Base-by-base conservation (phyloP, 148 eudicot genomes). In the Chenopodium berlandieri region DNA sequence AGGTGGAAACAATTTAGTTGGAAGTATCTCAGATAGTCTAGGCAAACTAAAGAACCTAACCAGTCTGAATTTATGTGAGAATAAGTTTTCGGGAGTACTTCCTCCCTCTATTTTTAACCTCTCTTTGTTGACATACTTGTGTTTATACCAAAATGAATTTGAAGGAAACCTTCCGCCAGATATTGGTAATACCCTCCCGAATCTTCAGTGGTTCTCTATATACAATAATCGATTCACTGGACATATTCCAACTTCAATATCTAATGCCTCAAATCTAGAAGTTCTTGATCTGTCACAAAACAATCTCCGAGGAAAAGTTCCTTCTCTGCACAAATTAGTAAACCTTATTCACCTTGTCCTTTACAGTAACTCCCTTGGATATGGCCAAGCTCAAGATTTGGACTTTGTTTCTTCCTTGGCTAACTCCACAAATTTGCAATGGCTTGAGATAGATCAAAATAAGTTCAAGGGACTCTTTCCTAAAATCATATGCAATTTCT, bases 401-500 rank as follows among this genome's bases (percentile, higher is more conserved):
- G 25, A 37, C 4, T 89, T 88, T 31, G n/a, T 89, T 20, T 62
- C 78, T 3, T 80, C 89, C 12, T 79, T 89, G 9, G 67, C 58
- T 54, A 88, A 89, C 58, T 80, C 85, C 52, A 84, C 79, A 40
- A 68, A 0, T 7, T 80, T 88, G 27, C 13, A 22, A 7, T 0
- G 0, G 0, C 9, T 90, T 32, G 63, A 19, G 10, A 17, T 88
- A 44, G 12, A 20, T n/a, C 0, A 0, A 4, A 88, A 90, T 50
- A 27, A 52, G 25, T 83, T 88, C 76, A 79, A 81, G 25, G 91
- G 90, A 56, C 37, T 0, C 2, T 69, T 89, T 58, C 90, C 91
- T 22, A 44, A 9, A 54, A 66, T 79, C 17, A 30, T 89, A 9
- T 56, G 77, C 70, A 87, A 87, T 76, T 86, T 89, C 73, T 85